A percentile compares a stretch with the other conserved stretches of the same genome.
phyloP scores from a whole-genome alignment of 768 basidiomycete species.

The Boletus subparvulus region DNA sequence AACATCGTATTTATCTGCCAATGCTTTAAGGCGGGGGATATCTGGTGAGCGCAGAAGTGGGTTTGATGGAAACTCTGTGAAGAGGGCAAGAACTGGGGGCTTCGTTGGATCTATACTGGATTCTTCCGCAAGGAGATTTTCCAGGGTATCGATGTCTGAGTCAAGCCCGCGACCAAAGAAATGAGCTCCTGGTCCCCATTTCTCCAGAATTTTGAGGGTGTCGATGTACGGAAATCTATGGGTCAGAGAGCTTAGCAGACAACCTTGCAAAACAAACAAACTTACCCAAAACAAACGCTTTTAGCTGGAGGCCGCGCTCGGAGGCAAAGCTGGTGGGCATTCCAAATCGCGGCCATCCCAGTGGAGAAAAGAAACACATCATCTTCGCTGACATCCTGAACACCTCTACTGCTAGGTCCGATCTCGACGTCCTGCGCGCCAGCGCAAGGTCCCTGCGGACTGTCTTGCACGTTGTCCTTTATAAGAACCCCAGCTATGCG shows the following conservation, averaged over 20 bases:
- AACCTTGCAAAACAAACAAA: not conserved
- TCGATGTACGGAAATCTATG: constrained; percentile 91
- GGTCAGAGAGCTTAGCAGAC: not conserved
- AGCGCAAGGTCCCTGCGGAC: constrained; percentile 38
- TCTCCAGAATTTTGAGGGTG: constrained; percentile 88
- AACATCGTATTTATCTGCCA: constrained; percentile 90
- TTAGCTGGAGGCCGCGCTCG: constrained; percentile 57
- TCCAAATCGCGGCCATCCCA: constrained; percentile 96
- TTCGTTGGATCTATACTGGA: constrained; percentile 35
- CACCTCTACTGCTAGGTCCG: constrained; percentile 68
- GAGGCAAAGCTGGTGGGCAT: constrained; percentile 72
- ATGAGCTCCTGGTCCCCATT: constrained; percentile 94
- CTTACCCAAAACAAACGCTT: constrained; percentile 93
- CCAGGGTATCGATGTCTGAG: constrained; percentile 71
- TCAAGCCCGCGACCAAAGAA: constrained; percentile 84
- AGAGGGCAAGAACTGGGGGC: constrained; percentile 74
- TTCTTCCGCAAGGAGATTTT: constrained; percentile 55
- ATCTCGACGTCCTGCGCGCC: constrained; percentile 47
- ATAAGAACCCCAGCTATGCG: constrained; percentile 86
- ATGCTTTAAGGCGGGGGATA: constrained; percentile 63
- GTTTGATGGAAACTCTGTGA: constrained; percentile 95
- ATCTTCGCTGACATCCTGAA: constrained; percentile 68
- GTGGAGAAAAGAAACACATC: constrained; percentile 88
- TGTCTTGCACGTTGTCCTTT: constrained; percentile 45
- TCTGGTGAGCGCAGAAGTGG: constrained; percentile 87